A percentile compares a stretch with the other conserved stretches of the same genome.
These are phyloP conservation scores for Rosa persica DNA, from an alignment of 306 rosid genomes.

Conservation along the genomic window DNA sequence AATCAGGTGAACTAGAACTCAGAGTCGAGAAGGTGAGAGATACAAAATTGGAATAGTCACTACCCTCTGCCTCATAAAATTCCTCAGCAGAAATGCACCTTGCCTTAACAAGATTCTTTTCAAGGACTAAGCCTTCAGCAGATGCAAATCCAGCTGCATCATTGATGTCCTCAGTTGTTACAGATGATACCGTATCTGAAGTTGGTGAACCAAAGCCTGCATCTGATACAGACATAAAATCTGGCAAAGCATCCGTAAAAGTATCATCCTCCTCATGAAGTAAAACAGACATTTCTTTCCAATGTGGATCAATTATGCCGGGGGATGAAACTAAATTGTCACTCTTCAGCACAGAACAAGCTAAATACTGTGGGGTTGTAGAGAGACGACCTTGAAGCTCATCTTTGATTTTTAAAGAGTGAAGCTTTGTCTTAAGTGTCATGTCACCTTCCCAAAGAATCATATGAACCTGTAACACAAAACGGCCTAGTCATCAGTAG, in stretches of 20 bases:
- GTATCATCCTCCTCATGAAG: slow-evolving; percentile 70
- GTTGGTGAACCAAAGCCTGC: slow-evolving; percentile 44
- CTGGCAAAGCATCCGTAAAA: slow-evolving; percentile 87
- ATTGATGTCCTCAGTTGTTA: slow-evolving; percentile 28
- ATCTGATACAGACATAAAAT: slow-evolving; percentile 66
- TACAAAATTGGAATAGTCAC: slow-evolving; percentile 68
- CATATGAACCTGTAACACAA: slow-evolving; percentile 62
- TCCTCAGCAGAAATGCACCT: slow-evolving; percentile 53
- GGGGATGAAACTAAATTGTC: slow-evolving; percentile 43
- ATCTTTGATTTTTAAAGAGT: slow-evolving; percentile 84
- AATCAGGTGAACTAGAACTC: slow-evolving; percentile 70
- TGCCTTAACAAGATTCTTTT: slow-evolving; percentile 50
- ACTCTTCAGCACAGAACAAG: slow-evolving; percentile 73
- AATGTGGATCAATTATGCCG: slow-evolving; percentile 39
- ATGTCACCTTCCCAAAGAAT: slow-evolving; percentile 61
- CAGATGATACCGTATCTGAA: slow-evolving; percentile 42
- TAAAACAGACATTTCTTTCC: slow-evolving; percentile 44
- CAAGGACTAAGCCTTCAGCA: slow-evolving; percentile 51
- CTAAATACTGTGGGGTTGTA: slow-evolving; percentile 63
- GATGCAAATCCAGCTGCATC: slow-evolving; percentile 48
- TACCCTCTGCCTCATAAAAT: slow-evolving; percentile 75
- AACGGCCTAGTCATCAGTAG: slow-evolving; percentile 8
- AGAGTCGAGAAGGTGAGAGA: slow-evolving; percentile 63
- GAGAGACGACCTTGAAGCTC: slow-evolving; percentile 81
- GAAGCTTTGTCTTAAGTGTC: slow-evolving; percentile 73